phyloP scores from a whole-genome alignment of 108 stramenopile genomes.

The Cyclotella sp. region DNA sequence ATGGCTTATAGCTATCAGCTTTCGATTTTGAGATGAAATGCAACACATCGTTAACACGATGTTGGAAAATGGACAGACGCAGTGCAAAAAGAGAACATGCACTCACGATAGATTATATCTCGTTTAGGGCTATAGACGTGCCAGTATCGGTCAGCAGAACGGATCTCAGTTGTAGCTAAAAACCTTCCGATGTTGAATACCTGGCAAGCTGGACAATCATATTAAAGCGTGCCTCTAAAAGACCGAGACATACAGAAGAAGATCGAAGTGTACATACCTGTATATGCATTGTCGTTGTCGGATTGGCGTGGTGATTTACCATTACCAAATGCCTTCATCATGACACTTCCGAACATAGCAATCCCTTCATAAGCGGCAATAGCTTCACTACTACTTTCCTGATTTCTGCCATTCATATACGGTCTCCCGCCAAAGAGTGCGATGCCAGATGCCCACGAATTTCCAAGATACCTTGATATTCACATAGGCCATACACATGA shows the following conservation, averaged over 20 bases:
- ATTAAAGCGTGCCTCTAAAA: not conserved
- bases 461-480: slow-evolving; percentile 66
- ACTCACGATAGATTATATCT: slow-evolving; percentile 54
- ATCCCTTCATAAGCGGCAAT: slow-evolving; percentile 93
- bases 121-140: slow-evolving; percentile 41
- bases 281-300: slow-evolving; percentile 55
- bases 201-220: slow-evolving; percentile 32
- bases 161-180: slow-evolving; percentile 81
- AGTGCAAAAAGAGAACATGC: not conserved
- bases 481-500: not conserved
- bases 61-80: slow-evolving; percentile 5
- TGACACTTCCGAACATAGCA: slow-evolving; percentile 86
- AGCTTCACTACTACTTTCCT: slow-evolving; percentile 93
- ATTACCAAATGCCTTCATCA: slow-evolving; percentile 60
- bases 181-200: slow-evolving; percentile 74
- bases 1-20: slow-evolving; percentile 55
- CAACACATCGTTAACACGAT: slow-evolving; percentile 2
- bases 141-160: slow-evolving; percentile 88
- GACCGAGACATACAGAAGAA: not conserved
- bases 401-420: slow-evolving; percentile 94
- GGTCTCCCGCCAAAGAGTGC: slow-evolving; percentile 67
- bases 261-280: not conserved
- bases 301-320: slow-evolving; percentile 27
- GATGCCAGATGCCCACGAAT: slow-evolving; percentile 92
- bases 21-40: slow-evolving; percentile 9